These are phyloP conservation scores for Pseudohalonectria lignicola DNA, from an alignment of 2,329 filamentous ascomycete genomes.

Conservation along the genomic window DNA sequence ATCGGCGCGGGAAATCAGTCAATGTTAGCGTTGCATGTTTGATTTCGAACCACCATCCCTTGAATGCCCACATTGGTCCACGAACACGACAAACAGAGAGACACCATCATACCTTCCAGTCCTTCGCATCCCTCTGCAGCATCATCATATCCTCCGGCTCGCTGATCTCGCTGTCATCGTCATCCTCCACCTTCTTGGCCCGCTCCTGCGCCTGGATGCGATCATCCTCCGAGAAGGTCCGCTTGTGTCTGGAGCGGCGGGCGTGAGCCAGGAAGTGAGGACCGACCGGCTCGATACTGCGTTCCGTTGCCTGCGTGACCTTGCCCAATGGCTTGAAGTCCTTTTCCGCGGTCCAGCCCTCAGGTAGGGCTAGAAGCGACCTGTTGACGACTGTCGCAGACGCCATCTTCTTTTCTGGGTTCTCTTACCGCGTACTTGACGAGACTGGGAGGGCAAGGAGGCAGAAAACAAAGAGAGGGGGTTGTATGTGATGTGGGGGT, in stretches of 20 bases:
- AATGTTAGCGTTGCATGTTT: background rate
- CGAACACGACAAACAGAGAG: background rate
- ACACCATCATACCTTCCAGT: constrained; percentile 74
- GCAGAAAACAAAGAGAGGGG: constrained; percentile 6
- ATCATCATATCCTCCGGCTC: constrained; percentile 90
- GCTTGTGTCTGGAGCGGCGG: constrained; percentile 88
- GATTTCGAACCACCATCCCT: background rate
- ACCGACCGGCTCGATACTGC: constrained; percentile 90
- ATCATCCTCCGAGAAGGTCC: constrained; percentile 97
- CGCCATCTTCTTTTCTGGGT: constrained; percentile 59
- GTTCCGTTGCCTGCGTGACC: constrained; percentile 66
- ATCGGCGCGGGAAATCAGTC: background rate
- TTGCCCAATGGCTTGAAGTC: constrained; percentile 79
- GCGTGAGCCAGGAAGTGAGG: constrained; percentile 97
- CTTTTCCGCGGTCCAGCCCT: constrained; percentile 77
- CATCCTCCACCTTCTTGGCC: constrained; percentile 90
- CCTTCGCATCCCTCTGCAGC: constrained; percentile 88
- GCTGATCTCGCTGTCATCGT: constrained; percentile 79
- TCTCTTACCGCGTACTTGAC: constrained; percentile 4
- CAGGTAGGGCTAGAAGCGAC: constrained; percentile 64
- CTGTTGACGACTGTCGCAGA: constrained; percentile 48
- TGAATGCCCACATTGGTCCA: background rate
- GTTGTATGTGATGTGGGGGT: background rate
- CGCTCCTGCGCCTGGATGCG: constrained; percentile 91
- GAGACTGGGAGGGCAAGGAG: constrained; percentile 7